Base-by-base conservation (phyloP, 345 rosid species). In the Passiflora organensis region DNA sequence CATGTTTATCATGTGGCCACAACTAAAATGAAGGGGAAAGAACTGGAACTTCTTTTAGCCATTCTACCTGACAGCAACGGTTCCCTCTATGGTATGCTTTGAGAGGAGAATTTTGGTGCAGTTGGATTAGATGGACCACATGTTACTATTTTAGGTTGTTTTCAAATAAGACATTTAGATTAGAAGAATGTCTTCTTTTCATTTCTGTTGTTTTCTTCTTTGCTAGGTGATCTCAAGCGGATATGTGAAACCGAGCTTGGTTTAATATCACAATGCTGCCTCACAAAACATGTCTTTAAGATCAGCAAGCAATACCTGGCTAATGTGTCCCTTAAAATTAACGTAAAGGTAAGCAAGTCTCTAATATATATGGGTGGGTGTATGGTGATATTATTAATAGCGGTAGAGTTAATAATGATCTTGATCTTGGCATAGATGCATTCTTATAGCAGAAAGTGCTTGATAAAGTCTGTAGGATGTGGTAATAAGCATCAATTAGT, bases 231-330 rank as follows among this genome's bases (percentile, higher is more conserved):
- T 76, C 82, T 93, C 58, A 93, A 93, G 78, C 69, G 99, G 69
- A 93, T 93, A 53, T 93, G 99, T 6, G 99, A 93, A 82, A 93
- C 99, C 17, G 99, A 93, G 54, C 95, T 93, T 15, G 99, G 99
- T 46, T 67, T 93, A 60, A 89, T 93, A 72, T 81, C 99, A 21
- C 99, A 93, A 60, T 93, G 99, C 65, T 93, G 99, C 61, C 95
- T 93, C 52, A 83, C 96, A 62, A 93, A 93, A 56, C 91, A 93
- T 66, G 99, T 93, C 58, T 86, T 89, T 83, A 93, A 85, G 85
- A 89, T 89, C 63, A 86, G 85, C 82, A 93, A 86, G 80, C 99
- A 93, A 66, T 93, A 93, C 71, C 66, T 93, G 67, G 97, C 99
- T 44, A 93, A 93, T 73, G 96, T 93, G 12, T 79, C 99, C 18